These are phyloP conservation scores for Harrya chromipes DNA, from an alignment of 768 basidiomycete genomes.

Conservation along the genomic window DNA sequence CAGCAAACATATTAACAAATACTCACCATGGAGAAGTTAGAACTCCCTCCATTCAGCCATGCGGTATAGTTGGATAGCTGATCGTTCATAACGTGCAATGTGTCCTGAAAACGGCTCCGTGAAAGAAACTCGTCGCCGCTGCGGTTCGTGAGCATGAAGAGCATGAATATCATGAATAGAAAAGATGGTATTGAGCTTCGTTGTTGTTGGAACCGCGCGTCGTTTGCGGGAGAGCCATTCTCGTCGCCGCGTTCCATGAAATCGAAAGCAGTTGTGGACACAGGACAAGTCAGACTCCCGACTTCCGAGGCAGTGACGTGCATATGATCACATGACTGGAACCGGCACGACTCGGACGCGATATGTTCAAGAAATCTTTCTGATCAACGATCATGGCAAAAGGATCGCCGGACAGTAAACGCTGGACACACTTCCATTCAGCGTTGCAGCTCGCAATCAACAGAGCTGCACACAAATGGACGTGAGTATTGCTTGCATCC, in stretches of 20 bases:
- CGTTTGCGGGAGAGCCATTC: slow-evolving; percentile 9
- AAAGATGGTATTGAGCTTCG: slow-evolving; percentile 70
- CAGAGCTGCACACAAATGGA: slow-evolving; percentile 51
- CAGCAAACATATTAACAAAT: neutral
- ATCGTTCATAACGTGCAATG: slow-evolving; percentile 53
- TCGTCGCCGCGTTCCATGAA: slow-evolving; percentile 32
- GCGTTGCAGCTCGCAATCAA: slow-evolving; percentile 53
- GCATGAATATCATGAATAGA: slow-evolving; percentile 67
- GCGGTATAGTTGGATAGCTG: slow-evolving; percentile 72
- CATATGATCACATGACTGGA: slow-evolving; percentile 23
- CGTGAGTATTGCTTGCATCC: slow-evolving; percentile 33
- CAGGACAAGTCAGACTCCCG: neutral
- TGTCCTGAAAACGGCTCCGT: slow-evolving; percentile 63
- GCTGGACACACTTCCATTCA: slow-evolving; percentile 50
- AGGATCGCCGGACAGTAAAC: slow-evolving; percentile 37
- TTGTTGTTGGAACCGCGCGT: slow-evolving; percentile 22
- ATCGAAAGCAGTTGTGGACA: slow-evolving; percentile 3
- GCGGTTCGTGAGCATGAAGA: slow-evolving; percentile 79
- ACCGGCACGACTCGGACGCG: too few species aligned
- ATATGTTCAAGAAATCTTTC: neutral
- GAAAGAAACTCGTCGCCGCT: slow-evolving; percentile 64
- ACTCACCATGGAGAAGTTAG: slow-evolving; percentile 65
- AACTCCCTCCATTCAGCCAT: slow-evolving; percentile 66
- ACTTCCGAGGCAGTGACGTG: neutral
- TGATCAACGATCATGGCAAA: slow-evolving; percentile 16